Evolutionary conservation across 768 basidiomycete species (phyloP), one percentile per base, ranked within the genome.

Genomic region (Russula earlei): DNA sequence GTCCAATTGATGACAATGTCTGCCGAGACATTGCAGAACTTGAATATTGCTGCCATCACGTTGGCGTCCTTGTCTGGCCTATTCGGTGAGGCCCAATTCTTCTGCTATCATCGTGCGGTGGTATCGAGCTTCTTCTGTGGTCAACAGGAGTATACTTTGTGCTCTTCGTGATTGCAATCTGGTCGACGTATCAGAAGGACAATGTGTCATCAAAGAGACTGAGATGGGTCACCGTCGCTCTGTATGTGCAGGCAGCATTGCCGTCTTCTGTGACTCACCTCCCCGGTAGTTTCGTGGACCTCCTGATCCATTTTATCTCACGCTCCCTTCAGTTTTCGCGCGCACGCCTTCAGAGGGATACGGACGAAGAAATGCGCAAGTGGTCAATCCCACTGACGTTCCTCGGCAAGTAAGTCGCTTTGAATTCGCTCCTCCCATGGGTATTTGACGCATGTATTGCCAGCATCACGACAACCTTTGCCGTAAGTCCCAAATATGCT

Each of bases 111-210:
- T n/a, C 24, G 9, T 12, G 0, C 41, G n/a, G n/a, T 8, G 8
- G 36, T n/a, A 34, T 17, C 48, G 11, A 51, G 4, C 8, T 19
- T 34, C 44, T 42, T 31, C 24, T 14, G 10, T 40, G 11, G n/a
- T n/a, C n/a, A 49, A 34, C 52, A 66, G 65, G 65, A 27, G 49
- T 63, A 5, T 66, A 66, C 46, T 42, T 59, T 19, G 47, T 62
- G 4, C 54, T 66, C 6, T 61, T 65, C 41, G 34, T 62, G 10
- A 61, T 64, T 31, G 62, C 64, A 6, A 29, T 65, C 9, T 66
- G 65, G 65, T 47, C 64, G 1, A 63, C 62, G 19, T 52, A 56
- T 15, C 55, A 49, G 15, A 54, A 50, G 1, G 24, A n/a, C 3
- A 44, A 27, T 4, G 20, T 19, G n/a, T 50, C 50, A 12, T 58